Conservation (phyloP, 2,329 filamentous ascomycete species). For the Sclerotinia spermophila region DNA sequence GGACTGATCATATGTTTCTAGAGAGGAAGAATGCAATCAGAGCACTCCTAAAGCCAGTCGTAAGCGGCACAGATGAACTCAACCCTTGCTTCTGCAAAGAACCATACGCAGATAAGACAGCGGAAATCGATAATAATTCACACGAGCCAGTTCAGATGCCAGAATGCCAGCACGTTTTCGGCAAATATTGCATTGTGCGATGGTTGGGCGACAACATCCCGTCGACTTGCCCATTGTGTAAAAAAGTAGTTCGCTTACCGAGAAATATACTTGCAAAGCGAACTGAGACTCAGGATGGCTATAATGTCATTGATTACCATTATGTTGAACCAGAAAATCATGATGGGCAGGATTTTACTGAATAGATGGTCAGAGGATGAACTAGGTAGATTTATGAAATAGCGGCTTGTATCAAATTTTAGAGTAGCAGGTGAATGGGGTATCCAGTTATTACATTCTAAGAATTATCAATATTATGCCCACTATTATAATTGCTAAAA, state of each 20-base stretch:
- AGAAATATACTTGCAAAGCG: not conserved
- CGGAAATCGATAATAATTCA: not conserved
- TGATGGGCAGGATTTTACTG: rapidly evolving
- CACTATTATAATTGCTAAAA: rapidly evolving
- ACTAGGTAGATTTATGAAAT: not conserved
- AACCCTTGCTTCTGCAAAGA: not conserved
- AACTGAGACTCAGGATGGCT: not conserved
- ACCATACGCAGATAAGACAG: not conserved
- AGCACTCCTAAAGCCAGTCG: not conserved
- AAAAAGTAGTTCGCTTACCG: not conserved
- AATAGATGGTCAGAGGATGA: not conserved
- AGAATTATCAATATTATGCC: not conserved
- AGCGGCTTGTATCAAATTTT: not conserved
- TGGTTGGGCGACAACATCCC: not conserved
- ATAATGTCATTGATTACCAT: not conserved
- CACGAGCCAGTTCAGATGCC: not conserved
- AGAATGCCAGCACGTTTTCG: not conserved
- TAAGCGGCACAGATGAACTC: not conserved
- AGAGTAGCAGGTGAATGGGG: not conserved
- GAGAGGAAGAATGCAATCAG: not conserved
- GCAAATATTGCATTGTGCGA: not conserved
- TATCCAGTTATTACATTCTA: not conserved
- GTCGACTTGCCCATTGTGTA: not conserved
- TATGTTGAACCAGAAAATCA: not conserved
- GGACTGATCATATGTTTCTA: no score